Percentiles rank a stretch among this genome's conserved stretches.
These are phyloP conservation scores for Alnus rubra DNA, from an alignment of 306 rosid species.

Conservation along the genomic window DNA sequence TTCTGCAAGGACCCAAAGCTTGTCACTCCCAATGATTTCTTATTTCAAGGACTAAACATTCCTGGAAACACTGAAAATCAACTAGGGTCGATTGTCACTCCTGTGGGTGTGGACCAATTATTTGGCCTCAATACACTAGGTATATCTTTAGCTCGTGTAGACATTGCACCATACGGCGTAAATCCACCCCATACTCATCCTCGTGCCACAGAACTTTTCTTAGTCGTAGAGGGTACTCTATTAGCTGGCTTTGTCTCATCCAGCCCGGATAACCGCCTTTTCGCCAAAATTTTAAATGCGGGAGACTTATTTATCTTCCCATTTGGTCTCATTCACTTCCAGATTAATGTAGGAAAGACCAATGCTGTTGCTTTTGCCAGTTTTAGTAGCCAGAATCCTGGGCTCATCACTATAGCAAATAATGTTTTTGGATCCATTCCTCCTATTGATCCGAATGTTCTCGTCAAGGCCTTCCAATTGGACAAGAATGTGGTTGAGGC, in stretches of 20 bases:
- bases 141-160: background rate
- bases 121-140: background rate
- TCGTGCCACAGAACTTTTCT: background rate
- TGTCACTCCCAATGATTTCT: background rate
- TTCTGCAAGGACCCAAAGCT: background rate
- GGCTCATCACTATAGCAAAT: background rate
- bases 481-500: background rate
- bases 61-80: background rate
- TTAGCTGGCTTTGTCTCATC: background rate
- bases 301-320: background rate
- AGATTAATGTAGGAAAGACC: background rate
- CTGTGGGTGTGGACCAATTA: background rate
- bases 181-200: background rate
- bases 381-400: background rate
- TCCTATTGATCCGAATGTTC: background rate
- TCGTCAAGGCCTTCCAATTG: background rate
- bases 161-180: background rate
- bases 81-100: background rate
- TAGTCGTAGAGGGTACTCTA: background rate
- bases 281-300: background rate
- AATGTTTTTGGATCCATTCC: background rate
- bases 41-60: background rate
- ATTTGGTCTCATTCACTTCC: constrained; percentile 4
- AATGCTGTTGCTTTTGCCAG: background rate
- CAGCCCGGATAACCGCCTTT: background rate